Evolutionary conservation across 371 early-diverging fungal species (phyloP).

Genomic region (Mucor mucedo): DNA sequence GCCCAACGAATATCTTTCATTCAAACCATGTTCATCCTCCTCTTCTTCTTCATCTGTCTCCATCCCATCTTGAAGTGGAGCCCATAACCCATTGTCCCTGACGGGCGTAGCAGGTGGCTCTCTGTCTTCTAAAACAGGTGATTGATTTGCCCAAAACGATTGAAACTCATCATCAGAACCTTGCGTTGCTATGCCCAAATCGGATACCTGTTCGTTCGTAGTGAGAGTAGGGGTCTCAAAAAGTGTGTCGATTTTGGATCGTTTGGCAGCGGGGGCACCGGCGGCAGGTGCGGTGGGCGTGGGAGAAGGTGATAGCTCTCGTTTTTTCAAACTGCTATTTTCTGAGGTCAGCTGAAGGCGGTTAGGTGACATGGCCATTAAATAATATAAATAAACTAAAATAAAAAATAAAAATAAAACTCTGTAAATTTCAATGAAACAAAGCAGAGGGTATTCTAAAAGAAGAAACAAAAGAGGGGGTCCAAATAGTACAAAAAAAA

Average conservation of each 20-base stretch:
- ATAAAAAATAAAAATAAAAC: too few relatives aligned
- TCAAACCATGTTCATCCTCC: slow-evolving; percentile 16
- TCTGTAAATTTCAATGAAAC: background rate
- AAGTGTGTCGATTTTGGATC: slow-evolving; percentile 9
- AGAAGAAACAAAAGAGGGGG: background rate
- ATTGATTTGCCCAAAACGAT: slow-evolving; percentile 3
- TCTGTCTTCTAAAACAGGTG: slow-evolving; percentile 10
- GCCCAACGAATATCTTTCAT: background rate
- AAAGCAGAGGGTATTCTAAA: background rate
- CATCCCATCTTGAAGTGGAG: background rate
- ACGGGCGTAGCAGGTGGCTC: slow-evolving; percentile 6
- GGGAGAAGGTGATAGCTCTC: background rate
- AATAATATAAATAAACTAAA: background rate
- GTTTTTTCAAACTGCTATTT: background rate
- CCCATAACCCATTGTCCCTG: background rate
- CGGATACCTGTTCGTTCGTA: background rate
- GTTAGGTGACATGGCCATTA: slow-evolving; percentile 4
- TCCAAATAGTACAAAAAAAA: slow-evolving; percentile 2
- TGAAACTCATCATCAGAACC: slow-evolving; percentile 5
- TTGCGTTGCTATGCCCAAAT: background rate
- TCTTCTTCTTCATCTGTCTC: slow-evolving; percentile 4
- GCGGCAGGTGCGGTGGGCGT: background rate
- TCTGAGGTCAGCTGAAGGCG: background rate
- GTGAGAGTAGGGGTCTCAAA: slow-evolving; percentile 11
- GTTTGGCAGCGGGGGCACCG: background rate